Evolutionary conservation across 2,329 filamentous ascomycete species (phyloP).

Genomic region (Diplocarpon mali): DNA sequence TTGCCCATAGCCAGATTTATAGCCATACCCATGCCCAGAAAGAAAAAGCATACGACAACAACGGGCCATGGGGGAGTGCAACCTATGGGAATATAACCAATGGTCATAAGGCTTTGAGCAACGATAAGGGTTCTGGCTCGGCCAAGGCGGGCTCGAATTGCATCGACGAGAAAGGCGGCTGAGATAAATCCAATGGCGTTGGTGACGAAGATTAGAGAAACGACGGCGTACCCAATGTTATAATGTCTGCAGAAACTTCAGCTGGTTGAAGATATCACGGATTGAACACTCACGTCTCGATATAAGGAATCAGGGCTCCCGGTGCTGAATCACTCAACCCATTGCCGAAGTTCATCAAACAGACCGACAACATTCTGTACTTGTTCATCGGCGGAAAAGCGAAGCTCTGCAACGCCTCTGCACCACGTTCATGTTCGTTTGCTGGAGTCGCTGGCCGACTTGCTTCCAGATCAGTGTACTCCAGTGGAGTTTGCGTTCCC

Average conservation of each 20-base stretch:
- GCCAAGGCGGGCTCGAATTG: constrained; percentile 50
- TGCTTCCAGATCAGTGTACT: constrained; percentile 32
- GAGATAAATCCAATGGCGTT: constrained; percentile 68
- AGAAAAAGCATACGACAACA: constrained; percentile 57
- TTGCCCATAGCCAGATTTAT: constrained; percentile 47
- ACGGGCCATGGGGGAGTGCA: constrained; percentile 59
- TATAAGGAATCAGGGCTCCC: constrained; percentile 71
- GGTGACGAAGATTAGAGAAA: constrained; percentile 73
- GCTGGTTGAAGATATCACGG: neutral
- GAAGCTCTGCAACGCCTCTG: constrained; percentile 43
- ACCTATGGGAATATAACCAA: constrained; percentile 55
- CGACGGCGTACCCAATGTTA: constrained; percentile 62
- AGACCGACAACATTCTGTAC: constrained; percentile 54
- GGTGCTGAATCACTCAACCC: constrained; percentile 67
- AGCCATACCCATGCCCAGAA: constrained; percentile 50
- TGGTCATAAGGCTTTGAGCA: constrained; percentile 42
- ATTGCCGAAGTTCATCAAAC: constrained; percentile 54
- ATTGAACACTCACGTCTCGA: constrained; percentile 44
- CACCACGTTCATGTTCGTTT: constrained; percentile 24
- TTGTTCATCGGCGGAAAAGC: constrained; percentile 56
- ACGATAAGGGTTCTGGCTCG: constrained; percentile 52
- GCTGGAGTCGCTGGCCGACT: constrained; percentile 41
- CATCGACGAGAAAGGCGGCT: constrained; percentile 58
- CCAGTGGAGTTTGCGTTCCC: constrained; percentile 18
- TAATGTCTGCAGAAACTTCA: constrained; percentile 41